Evolutionary conservation across 2,329 filamentous ascomycete genomes (phyloP).

Genomic region (Metarhizium robertsii): DNA sequence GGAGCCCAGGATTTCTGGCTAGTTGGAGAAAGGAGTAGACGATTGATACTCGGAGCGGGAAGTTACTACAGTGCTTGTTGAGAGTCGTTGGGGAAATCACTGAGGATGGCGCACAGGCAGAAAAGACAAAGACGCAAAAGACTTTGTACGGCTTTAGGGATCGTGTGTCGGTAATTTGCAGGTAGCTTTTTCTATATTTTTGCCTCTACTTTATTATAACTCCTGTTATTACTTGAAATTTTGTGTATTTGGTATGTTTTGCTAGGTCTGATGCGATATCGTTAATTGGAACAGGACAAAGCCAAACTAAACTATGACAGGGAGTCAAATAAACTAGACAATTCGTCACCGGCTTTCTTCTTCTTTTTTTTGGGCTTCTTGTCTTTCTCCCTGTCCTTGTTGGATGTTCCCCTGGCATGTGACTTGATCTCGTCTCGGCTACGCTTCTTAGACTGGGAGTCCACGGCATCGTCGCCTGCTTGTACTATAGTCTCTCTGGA

Average conservation of each 20-base stretch:
- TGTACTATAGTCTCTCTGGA: conserved; percentile 14
- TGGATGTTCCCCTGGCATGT: not conserved
- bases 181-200: not conserved
- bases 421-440: not conserved
- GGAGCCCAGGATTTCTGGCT: not conserved
- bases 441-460: conserved; percentile 1
- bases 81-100: conserved; percentile 1
- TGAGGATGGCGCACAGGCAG: conserved; percentile 16
- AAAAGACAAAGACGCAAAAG: conserved; percentile 15
- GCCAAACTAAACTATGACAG: conserved; percentile 20
- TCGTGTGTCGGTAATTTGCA: conserved; percentile 2
- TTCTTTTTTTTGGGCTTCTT: conserved; percentile 39
- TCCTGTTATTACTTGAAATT: not conserved
- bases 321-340: conserved; percentile 63
- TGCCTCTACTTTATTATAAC: not conserved
- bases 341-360: conserved; percentile 51
- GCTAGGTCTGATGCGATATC: not conserved
- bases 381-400: conserved; percentile 1
- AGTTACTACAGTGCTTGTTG: conserved; percentile 1
- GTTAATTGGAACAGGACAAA: not conserved
- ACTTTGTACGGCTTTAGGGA: conserved; percentile 17
- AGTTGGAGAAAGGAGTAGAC: conserved; percentile 5
- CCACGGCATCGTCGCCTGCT: not conserved
- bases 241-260: not conserved
- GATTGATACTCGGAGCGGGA: conserved; percentile 2